Conservation (phyloP, 148 eudicot genomes). For the Limonium bicolor region DNA sequence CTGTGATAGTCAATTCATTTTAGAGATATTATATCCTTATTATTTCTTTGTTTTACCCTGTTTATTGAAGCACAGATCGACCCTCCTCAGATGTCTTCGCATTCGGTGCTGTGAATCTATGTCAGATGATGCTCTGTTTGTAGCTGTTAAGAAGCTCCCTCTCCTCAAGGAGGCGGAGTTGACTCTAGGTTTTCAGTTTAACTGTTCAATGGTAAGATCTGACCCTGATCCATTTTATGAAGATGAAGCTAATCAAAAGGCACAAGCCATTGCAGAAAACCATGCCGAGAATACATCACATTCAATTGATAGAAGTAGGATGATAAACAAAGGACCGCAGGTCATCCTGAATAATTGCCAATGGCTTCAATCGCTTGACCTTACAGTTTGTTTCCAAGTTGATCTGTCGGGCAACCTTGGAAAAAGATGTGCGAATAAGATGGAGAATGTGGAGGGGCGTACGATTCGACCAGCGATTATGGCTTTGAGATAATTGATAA, state of each 20-base stretch:
- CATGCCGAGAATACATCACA: slow-evolving; percentile 26
- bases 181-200: slow-evolving; percentile 15
- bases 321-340: slow-evolving; percentile 28
- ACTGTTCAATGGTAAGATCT: slow-evolving; percentile 11
- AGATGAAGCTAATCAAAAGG: slow-evolving; percentile 26
- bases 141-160: slow-evolving; percentile 31
- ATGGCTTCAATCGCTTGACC: slow-evolving; percentile 35
- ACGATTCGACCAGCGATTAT: slow-evolving; percentile 18
- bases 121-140: slow-evolving; percentile 24
- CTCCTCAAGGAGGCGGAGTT: slow-evolving; percentile 54
- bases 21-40: neutral
- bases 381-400: slow-evolving; percentile 21
- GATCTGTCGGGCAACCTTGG: slow-evolving; percentile 15
- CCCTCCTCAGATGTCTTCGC: slow-evolving; percentile 37
- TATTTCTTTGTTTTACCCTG: neutral
- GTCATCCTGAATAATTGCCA: slow-evolving; percentile 32
- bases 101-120: slow-evolving; percentile 30
- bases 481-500: too few species aligned
- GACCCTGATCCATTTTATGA: slow-evolving; percentile 23
- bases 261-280: slow-evolving; percentile 31
- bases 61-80: slow-evolving; percentile 31
- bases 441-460: slow-evolving; percentile 17
- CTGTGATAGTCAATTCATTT: neutral
- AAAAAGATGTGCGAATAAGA: slow-evolving; percentile 13
- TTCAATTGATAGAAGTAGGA: slow-evolving; percentile 23